A percentile compares a stretch with the other conserved stretches of the same genome.
These are phyloP conservation scores for Colletotrichum paranaense DNA, from an alignment of 2,329 filamentous ascomycete species.

Conservation along the genomic window DNA sequence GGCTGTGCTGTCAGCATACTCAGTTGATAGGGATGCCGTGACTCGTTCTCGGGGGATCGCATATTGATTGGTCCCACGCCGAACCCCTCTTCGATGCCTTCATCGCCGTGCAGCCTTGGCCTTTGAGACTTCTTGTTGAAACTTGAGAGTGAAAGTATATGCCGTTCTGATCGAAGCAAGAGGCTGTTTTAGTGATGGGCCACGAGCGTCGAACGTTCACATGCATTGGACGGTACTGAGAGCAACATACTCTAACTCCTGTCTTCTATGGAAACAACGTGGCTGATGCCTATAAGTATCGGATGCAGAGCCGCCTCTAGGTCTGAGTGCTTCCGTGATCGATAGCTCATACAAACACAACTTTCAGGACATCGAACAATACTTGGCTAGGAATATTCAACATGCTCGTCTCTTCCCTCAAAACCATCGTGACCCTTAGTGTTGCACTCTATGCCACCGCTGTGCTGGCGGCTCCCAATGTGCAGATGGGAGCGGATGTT, in stretches of 20 bases:
- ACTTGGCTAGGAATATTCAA: not conserved
- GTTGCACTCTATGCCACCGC: not conserved
- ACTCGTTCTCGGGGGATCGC: not conserved
- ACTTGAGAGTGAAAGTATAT: constrained; percentile 18
- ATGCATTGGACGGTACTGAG: not conserved
- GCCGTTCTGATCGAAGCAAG: not conserved
- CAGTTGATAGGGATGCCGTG: not conserved
- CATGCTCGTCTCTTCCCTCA: constrained; percentile 1
- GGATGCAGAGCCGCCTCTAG: not conserved
- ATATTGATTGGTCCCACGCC: not conserved
- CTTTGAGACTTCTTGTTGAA: constrained; percentile 9
- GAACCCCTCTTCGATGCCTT: not conserved
- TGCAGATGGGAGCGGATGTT: not conserved
- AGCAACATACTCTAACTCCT: not conserved
- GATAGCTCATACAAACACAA: not conserved
- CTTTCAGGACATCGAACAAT: not conserved
- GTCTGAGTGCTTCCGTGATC: too few species aligned
- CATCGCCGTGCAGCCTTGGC: not conserved
- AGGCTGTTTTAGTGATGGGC: too few species aligned
- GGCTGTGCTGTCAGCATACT: not conserved
- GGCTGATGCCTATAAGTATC: not conserved
- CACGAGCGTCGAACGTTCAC: not conserved
- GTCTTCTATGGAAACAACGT: not conserved
- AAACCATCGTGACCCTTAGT: not conserved
- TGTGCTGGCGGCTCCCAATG: not conserved